phyloP scores from a whole-genome alignment of 257 asterid genomes.

The Lycium barbarum region DNA sequence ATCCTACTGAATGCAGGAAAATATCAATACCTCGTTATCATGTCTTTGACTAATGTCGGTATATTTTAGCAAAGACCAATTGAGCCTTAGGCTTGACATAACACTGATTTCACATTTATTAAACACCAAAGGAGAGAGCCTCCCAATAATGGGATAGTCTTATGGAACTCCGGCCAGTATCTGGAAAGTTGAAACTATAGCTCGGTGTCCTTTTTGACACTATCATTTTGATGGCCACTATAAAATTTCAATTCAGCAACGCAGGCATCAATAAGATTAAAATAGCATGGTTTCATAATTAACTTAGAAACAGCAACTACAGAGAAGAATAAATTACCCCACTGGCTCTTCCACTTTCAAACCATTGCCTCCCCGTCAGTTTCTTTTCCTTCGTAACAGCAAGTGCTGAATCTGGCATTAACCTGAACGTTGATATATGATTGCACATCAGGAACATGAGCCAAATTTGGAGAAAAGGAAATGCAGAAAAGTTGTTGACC shows the following conservation, averaged over 20 bases:
- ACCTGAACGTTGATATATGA: slow-evolving; percentile 52
- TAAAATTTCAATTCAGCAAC: not conserved
- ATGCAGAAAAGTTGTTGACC: not conserved
- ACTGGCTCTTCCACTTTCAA: slow-evolving; percentile 84
- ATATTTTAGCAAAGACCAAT: slow-evolving; percentile 13
- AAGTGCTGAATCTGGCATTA: slow-evolving; percentile 97
- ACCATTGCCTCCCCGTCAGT: slow-evolving; percentile 93
- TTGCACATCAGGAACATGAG: slow-evolving; percentile 16
- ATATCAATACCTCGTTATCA: not conserved
- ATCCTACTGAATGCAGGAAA: not conserved
- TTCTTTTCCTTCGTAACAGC: slow-evolving; percentile 84
- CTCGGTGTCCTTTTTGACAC: not conserved
- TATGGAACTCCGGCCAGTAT: not conserved
- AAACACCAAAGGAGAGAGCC: not conserved
- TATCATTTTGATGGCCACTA: not conserved
- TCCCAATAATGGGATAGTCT: not conserved
- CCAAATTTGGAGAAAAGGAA: not conserved
- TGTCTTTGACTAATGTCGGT: not conserved
- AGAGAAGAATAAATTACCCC: slow-evolving; percentile 47
- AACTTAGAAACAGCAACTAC: not conserved
- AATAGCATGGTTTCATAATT: not conserved
- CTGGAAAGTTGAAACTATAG: not conserved
- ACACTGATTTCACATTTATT: slow-evolving; percentile 16
- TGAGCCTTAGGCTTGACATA: not conserved
- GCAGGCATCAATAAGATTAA: not conserved